These are phyloP conservation scores for Xylogone sp. DNA, from an alignment of 2,329 filamentous ascomycete species.

Conservation along the genomic window DNA sequence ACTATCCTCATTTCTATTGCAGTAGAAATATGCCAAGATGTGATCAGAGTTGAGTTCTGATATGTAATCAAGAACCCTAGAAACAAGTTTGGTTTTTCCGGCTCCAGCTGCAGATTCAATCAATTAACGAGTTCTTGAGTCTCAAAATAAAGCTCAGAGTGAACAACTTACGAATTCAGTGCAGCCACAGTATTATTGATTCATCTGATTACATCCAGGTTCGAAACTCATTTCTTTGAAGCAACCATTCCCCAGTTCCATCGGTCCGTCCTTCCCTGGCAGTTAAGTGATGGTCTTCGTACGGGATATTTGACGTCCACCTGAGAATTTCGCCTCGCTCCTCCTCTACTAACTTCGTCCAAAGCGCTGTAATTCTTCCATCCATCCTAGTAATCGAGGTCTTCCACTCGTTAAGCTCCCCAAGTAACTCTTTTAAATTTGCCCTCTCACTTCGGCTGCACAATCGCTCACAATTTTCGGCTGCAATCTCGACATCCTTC, in stretches of 20 bases:
- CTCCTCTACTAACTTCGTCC: conserved; percentile 4
- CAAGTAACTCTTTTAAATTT: conserved; percentile 5
- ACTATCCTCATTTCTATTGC: conserved; percentile 24
- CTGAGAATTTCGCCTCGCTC: conserved; percentile 16
- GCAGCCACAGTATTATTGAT: conserved; percentile 12
- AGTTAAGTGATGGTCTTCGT: conserved; percentile 9
- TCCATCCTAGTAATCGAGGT: conserved; percentile 15
- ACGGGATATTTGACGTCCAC: conserved; percentile 21
- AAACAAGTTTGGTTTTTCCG: conserved; percentile 26
- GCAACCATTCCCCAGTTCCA: conserved; percentile 13
- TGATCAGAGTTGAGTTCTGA: conserved; percentile 9
- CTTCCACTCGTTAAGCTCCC: conserved; percentile 2
- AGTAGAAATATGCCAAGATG: conserved; percentile 33
- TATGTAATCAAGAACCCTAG: conserved; percentile 23
- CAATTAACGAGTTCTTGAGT: not conserved
- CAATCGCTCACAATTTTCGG: conserved; percentile 8
- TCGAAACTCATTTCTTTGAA: conserved; percentile 5
- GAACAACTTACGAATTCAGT: conserved; percentile 9
- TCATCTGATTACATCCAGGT: conserved; percentile 10
- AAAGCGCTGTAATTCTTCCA: conserved; percentile 10
- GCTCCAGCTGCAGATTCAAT: conserved; percentile 17
- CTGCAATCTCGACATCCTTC: conserved; percentile 7
- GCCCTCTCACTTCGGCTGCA: conserved; percentile 3
- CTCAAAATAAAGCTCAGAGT: not conserved
- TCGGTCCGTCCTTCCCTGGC: conserved; percentile 7